Evolutionary conservation across 192 early-diverging fungal genomes (phyloP).

Genomic region (Rhizoclosmatium globosum): DNA sequence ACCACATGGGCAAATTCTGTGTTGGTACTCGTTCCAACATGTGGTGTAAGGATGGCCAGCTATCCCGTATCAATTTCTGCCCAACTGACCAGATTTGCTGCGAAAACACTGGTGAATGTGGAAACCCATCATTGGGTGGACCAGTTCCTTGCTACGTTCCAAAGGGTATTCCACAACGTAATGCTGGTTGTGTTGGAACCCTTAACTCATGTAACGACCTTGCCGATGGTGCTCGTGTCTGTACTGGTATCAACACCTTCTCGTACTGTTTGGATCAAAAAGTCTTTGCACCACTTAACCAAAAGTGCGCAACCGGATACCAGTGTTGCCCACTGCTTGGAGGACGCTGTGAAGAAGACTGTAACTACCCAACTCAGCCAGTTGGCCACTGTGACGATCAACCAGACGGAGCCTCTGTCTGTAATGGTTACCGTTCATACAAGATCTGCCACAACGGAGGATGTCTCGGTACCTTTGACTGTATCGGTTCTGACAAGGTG

Average conservation of each 20-base stretch:
- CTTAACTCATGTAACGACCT: not conserved
- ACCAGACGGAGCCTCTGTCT: conserved; percentile 27
- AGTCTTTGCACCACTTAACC: conserved; percentile 7
- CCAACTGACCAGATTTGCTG: conserved; percentile 25
- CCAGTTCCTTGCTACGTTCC: not conserved
- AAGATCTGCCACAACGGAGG: conserved; percentile 28
- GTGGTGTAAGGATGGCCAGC: conserved; percentile 22
- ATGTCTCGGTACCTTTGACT: conserved; percentile 32
- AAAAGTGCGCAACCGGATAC: conserved; percentile 27
- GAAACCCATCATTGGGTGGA: not conserved
- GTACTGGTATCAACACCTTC: conserved; percentile 29
- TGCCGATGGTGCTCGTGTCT: conserved; percentile 27
- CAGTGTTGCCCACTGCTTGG: conserved; percentile 31
- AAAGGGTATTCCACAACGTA: conserved; percentile 9
- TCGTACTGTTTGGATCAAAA: conserved; percentile 32
- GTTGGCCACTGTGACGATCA: conserved; percentile 24
- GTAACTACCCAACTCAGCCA: conserved; percentile 21
- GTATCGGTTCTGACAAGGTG: conserved; percentile 19
- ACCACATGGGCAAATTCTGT: conserved; percentile 28
- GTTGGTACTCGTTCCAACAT: conserved; percentile 31
- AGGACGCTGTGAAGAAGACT: conserved; percentile 32
- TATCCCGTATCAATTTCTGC: conserved; percentile 20
- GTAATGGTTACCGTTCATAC: conserved; percentile 28
- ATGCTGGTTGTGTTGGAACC: not conserved
- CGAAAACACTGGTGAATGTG: conserved; percentile 18